Base-by-base conservation (phyloP, 192 early-diverging fungal species). In the Umbelopsis sp. region DNA sequence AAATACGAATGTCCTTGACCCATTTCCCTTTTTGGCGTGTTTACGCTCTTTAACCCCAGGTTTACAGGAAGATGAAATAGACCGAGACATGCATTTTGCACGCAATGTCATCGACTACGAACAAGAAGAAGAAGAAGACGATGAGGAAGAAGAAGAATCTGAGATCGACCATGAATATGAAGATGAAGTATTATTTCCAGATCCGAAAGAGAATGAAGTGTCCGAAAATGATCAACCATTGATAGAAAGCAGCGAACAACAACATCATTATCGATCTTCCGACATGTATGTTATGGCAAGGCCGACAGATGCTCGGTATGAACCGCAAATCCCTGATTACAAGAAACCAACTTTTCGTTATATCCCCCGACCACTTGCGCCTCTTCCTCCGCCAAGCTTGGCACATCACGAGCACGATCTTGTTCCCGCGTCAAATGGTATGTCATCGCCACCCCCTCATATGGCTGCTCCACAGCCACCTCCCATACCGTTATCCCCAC, bases 21-120 rank as follows among this genome's bases (percentile, higher is more conserved):
- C 29, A 62, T 62, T 66, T 44, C 43, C 67, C 31, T 66, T 20
- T 67, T 51, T 77, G 54, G 45, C 32, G 44, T 22, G 20, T 66
- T 62, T 72, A 78, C 77, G 77, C 65, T 78, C 77, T 11, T 68
- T 78, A n/a, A 74, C 77, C 12, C 52, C 74, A 70, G 77, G 77
- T 26, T 54, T 78, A 25, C 29, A 50, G 25, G 72, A 73, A 62
- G 51, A 78, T 49, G 69, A 71, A n/a, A 50, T 70, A 44, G 47
- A 45, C 10, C 66, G 74, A 20, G 77, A 78, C 41, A 52, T 78
- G 14, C 65, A 54, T 17, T 54, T 56, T 34, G 62, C 70, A 1
- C 72, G 56, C 24, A 29, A 34, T 20, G n/a, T 17, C 26, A 32
- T 62, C 17, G 56, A 62, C 31, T 62, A 29, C 17, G 56, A 62